Evolutionary conservation across 192 early-diverging fungal genomes (phyloP).

Genomic region (Coemansia sp.): DNA sequence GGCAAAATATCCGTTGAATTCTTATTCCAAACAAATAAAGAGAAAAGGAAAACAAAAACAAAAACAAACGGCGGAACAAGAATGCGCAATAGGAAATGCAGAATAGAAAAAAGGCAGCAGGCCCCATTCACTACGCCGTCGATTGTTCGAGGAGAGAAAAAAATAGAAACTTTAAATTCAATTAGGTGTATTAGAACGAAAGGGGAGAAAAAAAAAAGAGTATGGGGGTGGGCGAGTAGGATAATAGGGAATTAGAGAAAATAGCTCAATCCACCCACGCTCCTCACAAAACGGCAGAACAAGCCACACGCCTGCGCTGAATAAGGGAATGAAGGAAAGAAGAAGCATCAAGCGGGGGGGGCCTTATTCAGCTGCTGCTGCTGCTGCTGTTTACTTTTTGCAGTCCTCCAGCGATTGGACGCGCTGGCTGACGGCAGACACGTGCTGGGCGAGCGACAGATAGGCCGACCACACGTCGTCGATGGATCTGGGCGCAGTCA

Average conservation of each 20-base stretch:
- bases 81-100: no score
- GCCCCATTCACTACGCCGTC: background rate
- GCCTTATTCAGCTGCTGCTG: no score
- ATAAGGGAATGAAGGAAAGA: background rate
- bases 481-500: slow-evolving; percentile 35
- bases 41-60: background rate
- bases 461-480: slow-evolving; percentile 49
- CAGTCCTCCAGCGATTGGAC: slow-evolving; percentile 27
- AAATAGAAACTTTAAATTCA: slow-evolving; percentile 2
- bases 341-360: no score
- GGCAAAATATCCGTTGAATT: no score
- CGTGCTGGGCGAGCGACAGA: slow-evolving; percentile 38
- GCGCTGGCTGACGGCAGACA: slow-evolving; percentile 31
- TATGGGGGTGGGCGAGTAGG: background rate
- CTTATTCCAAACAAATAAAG: background rate
- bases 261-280: background rate
- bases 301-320: no score
- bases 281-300: background rate
- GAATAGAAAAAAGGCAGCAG: background rate
- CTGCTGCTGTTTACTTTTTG: background rate
- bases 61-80: no score
- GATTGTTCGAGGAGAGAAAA: background rate
- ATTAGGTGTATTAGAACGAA: background rate
- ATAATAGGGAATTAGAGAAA: background rate
- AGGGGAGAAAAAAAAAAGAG: slow-evolving; percentile 2